These are phyloP conservation scores for Ampelocalamus luodianensis DNA, from an alignment of 176 grass and related monocot genomes.

Conservation along the genomic window DNA sequence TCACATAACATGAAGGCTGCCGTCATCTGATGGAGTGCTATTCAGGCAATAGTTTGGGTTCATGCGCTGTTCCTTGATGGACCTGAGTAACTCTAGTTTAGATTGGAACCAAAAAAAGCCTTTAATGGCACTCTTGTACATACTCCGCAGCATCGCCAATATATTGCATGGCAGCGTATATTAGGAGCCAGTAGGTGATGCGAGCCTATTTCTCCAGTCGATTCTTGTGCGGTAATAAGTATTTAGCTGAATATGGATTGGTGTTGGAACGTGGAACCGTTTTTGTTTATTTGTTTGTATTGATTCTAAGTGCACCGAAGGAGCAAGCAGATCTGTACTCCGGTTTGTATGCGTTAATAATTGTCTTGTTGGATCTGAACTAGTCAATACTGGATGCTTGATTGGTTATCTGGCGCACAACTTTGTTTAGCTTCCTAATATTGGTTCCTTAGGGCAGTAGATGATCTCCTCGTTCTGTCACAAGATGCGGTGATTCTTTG, in stretches of 20 bases:
- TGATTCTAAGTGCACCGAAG: not conserved
- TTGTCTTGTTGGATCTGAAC: slow-evolving; percentile 21
- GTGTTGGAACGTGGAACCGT: not conserved
- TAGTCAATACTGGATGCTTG: not conserved
- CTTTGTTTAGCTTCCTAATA: not conserved
- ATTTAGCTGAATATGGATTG: slow-evolving; percentile 31
- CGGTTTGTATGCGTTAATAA: slow-evolving; percentile 41
- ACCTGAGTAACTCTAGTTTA: slow-evolving; percentile 29
- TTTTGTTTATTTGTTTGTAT: slow-evolving; percentile 27
- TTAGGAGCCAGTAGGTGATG: slow-evolving; percentile 13
- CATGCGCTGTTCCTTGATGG: not conserved
- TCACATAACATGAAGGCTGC: slow-evolving; percentile 41
- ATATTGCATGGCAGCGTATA: slow-evolving; percentile 49
- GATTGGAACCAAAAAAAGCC: slow-evolving; percentile 33
- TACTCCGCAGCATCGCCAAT: slow-evolving; percentile 41
- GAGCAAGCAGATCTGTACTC: not conserved
- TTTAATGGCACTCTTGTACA: slow-evolving; percentile 49
- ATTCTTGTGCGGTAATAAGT: slow-evolving; percentile 45
- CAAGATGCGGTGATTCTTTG: not conserved
- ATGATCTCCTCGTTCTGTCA: not conserved
- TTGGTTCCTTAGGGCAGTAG: not conserved
- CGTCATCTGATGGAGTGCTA: slow-evolving; percentile 7
- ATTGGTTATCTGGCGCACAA: not conserved
- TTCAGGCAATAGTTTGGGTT: slow-evolving; percentile 9
- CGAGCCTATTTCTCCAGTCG: slow-evolving; percentile 11